Base-by-base conservation (phyloP, 768 basidiomycete species). In the Heimioporus sp. region DNA sequence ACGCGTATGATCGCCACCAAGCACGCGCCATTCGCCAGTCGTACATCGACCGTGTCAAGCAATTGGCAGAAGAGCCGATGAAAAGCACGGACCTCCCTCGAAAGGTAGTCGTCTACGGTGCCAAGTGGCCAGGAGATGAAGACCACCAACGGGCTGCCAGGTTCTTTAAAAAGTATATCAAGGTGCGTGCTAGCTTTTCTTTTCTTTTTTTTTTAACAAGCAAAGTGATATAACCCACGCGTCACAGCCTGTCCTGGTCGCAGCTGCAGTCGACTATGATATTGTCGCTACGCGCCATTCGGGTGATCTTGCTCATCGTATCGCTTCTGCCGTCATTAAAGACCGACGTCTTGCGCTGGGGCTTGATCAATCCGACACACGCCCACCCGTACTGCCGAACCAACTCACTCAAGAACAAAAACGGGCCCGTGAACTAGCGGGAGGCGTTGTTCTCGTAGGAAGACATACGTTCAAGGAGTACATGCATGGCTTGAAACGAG, bases 111-210 rank as follows among this genome's bases (percentile, higher is more conserved):
- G 93, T 98, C 17, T 92, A 90, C 61, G 92, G 87, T 32, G 80
- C 83, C 24, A 91, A 90, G 69, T 97, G 94, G 85, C 95, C 95
- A 0, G 94, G 90, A 24, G 97, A 99, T 68, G 92, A 95, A 61
- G 94, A 98, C 65, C 84, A 86, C 56, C 85, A 94, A 66, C 81
- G 89, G 52, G 80, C 85, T 51, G 74, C 91, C 67, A 85, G 78
- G 72, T 92, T 92, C 76, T 98, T 98, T 76, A 87, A 90, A 69
- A 92, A 90, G 77, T 98, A 97, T 72, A 83, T 98, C 75, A 96
- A 97, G 88, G 97, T 97, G 57, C 57, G 83, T 62, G 41, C 50
- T 59, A 48, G 57, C 62, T 56, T 28, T 28, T 28, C 7, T 28
- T 28, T 5, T 28, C 7, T 28, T 5, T 28, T 28, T 6, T 55